Base-by-base conservation (phyloP, 2,329 filamentous ascomycete genomes). In the Phoma sp. region DNA sequence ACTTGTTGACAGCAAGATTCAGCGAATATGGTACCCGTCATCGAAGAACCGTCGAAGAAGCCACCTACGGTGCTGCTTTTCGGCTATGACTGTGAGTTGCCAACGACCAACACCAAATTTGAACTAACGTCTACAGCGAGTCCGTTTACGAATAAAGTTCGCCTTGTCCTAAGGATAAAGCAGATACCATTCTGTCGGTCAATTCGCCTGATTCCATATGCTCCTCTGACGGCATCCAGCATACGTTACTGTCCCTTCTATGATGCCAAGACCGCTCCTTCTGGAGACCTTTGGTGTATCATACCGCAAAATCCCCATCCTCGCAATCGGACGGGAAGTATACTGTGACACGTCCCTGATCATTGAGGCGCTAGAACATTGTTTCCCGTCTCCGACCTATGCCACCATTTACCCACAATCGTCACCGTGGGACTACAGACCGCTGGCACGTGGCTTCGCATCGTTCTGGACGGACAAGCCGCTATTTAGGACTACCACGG, bases 381-480 rank as follows among this genome's bases (percentile, higher is more conserved):
- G 57, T 43, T 73, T 73, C 55, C 64, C 67, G 1, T 24, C 42
- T 0, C 35, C 66, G n/a, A 71, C 70, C n/a, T 75, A 67, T 43
- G 66, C 66, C 7, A 68, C 66, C 10, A 60, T 77, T 5, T 77
- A 77, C 55, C 76, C 38, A 13, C 75, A 2, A 42, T 51, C 5
- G 62, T 67, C 2, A 42, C 46, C 4, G 57, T 67, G 74, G 61
- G 57, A 60, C n/a, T 76, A 78, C 47, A 45, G 68, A 6, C 64
- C 66, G 0, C 50, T 78, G 2, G 75, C 71, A 4, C 60, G 76
- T n/a, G 74, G 74, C 0, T 76, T 77, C 32, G 71, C 75, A 2
- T 69, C 62, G n/a, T 77, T 76, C 56, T 78, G 75, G 75, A 72
- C 68, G 2, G 76, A 78, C 53, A 57, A 74, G 25, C 71, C 76